Evolutionary conservation across 768 basidiomycete genomes (phyloP), one percentile per base, ranked within the genome.

Genomic region (Naganishia onofrii): DNA sequence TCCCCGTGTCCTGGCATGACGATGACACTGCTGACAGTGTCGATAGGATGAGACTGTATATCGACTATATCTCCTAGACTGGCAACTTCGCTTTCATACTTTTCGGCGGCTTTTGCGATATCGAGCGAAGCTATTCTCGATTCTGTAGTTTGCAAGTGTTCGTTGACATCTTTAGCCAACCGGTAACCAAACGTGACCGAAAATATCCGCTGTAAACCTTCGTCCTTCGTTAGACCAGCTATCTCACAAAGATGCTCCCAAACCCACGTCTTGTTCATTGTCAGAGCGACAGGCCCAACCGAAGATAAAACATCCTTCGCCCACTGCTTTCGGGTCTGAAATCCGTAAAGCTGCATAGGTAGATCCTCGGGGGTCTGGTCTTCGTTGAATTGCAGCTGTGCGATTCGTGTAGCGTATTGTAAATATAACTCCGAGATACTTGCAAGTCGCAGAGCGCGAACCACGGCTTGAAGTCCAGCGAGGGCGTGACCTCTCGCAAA

Each of bases 271-370:
- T 63, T 63, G n/a, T 36, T 26, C 23, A n/a, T 23, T 0, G 38
- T 10, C 67, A 69, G 21, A 28, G 60, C 60, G 38, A 29, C 60
- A 26, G 60, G 44, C 28, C 70, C 66, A n/a, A 68, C 54, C 46
- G 66, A 66, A 1, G 55, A 21, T 17, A 74, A 38, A 42, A 69
- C 73, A 28, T 71, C 58, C 10, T 67, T 38, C 1, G 71, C 89
- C 70, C 86, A 89, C 67, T 88, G 86, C 70, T 84, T 86, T 66
- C 86, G 85, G 74, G 88, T 87, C 19, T 81, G 74, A 78, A 89
- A 96, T 0, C 95, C 95, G 29, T 95, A 85, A 4, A 94, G 82
- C 60, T 84, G 84, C 34, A 88, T 87, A 2, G 91, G 88, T 9
- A 95, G 83, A 10, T 81, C 78, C 10, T 84, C 82, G 69, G 89